Conservation (phyloP, 2,329 filamentous ascomycete species). For the Aspergillus sp. region DNA sequence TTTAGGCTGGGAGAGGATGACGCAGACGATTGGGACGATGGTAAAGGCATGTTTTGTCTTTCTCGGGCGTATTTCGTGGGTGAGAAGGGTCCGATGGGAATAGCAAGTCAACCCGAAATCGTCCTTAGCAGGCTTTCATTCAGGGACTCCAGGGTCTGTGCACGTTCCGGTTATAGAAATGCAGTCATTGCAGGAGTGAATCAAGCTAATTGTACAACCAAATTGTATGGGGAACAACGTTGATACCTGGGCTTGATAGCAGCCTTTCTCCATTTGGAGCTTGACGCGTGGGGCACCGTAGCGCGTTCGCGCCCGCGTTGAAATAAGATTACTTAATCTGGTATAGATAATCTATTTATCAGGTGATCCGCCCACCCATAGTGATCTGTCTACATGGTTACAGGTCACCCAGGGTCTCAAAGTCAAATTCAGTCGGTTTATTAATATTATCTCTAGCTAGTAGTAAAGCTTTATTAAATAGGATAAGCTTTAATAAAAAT, state of each 20-base stretch:
- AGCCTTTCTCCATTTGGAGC: constrained; percentile 14
- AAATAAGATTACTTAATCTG: constrained; percentile 20
- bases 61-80: background rate
- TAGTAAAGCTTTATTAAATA: too few species aligned
- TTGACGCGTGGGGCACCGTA: constrained; percentile 31
- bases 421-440: too few species aligned
- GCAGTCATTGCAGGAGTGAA: background rate
- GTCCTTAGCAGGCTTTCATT: background rate
- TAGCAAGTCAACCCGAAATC: background rate
- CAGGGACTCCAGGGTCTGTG: background rate
- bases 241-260: background rate
- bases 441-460: too few species aligned
- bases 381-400: too few species aligned
- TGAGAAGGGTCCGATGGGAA: background rate
- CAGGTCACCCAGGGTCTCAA: too few species aligned
- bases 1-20: constrained; percentile 34
- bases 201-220: background rate
- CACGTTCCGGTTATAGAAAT: background rate
- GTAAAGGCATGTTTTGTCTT: constrained; percentile 29
- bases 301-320: constrained; percentile 21
- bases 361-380: too few species aligned
- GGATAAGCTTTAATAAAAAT: too few species aligned
- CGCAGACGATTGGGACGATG: constrained; percentile 34
- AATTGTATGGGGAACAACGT: background rate
- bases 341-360: background rate